Evolutionary conservation across 139 green algal genomes (phyloP).

Genomic region (Closterium sp.): DNA sequence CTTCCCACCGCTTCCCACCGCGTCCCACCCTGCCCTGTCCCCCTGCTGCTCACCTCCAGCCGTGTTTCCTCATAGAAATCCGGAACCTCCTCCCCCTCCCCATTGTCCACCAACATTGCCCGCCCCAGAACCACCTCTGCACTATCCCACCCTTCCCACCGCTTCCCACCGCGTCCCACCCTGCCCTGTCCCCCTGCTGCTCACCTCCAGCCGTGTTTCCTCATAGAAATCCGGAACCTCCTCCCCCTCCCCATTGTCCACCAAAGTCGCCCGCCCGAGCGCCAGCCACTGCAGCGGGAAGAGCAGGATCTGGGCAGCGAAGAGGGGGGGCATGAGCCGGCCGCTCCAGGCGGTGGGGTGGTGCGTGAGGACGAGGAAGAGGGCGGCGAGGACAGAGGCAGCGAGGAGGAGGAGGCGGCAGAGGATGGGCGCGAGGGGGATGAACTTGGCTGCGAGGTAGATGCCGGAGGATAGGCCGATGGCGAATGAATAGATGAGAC

Average conservation of each 20-base stretch:
- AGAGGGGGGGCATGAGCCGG: slow-evolving; percentile 64
- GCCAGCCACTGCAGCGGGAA: slow-evolving; percentile 17
- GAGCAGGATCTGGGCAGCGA: slow-evolving; percentile 63
- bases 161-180: too few relatives aligned
- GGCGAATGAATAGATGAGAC: slow-evolving; percentile 25
- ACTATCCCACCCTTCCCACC: too few relatives aligned
- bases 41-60: too few relatives aligned
- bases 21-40: too few relatives aligned
- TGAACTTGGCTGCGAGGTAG: slow-evolving; percentile 86
- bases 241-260: slow-evolving; percentile 1
- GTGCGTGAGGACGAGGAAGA: slow-evolving; percentile 76
- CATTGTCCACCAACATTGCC: too few relatives aligned
- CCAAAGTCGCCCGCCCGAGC: not conserved
- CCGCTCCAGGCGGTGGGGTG: slow-evolving; percentile 54
- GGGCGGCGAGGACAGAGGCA: slow-evolving; percentile 60
- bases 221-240: not conserved
- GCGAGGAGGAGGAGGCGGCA: slow-evolving; percentile 68
- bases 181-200: too few relatives aligned
- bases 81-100: too few relatives aligned
- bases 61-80: too few relatives aligned
- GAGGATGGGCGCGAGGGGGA: slow-evolving; percentile 65
- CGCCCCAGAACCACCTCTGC: too few relatives aligned
- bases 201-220: not conserved
- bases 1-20: too few relatives aligned
- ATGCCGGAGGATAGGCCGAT: slow-evolving; percentile 58